Evolutionary conservation across 2,329 filamentous ascomycete genomes (phyloP).

Genomic region (Fusarium nisikadoi): DNA sequence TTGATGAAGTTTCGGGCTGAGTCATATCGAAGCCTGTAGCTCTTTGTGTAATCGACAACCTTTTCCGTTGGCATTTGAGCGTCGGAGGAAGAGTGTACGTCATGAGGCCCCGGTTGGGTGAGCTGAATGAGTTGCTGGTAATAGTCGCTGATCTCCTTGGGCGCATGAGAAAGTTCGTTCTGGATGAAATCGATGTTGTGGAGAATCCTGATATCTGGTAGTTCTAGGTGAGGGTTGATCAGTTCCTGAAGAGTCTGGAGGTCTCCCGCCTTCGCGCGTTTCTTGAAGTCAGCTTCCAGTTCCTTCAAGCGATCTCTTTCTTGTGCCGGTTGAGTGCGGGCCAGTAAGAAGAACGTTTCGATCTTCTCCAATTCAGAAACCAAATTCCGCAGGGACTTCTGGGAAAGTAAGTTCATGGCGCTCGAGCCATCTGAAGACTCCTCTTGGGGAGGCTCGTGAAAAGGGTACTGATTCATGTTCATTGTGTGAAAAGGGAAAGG

Average conservation of each 20-base stretch:
- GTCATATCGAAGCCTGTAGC: conserved; percentile 9
- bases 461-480: background rate
- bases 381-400: background rate
- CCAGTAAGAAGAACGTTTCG: background rate
- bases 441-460: background rate
- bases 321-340: background rate
- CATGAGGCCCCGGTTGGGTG: background rate
- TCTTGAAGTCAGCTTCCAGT: background rate
- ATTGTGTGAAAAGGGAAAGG: background rate
- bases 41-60: conserved; percentile 19
- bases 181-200: background rate
- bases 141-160: background rate
- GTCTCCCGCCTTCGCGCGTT: background rate
- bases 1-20: conserved; percentile 15
- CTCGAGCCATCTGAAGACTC: background rate
- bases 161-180: background rate
- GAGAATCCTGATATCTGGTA: background rate
- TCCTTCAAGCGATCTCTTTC: background rate
- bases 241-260: background rate
- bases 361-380: background rate
- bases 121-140: background rate
- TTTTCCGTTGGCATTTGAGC: background rate
- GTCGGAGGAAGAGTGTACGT: background rate
- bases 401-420: background rate
- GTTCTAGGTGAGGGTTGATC: background rate